Conservation (phyloP, 2,329 filamentous ascomycete species). For the Trichoderma oligosporum region DNA sequence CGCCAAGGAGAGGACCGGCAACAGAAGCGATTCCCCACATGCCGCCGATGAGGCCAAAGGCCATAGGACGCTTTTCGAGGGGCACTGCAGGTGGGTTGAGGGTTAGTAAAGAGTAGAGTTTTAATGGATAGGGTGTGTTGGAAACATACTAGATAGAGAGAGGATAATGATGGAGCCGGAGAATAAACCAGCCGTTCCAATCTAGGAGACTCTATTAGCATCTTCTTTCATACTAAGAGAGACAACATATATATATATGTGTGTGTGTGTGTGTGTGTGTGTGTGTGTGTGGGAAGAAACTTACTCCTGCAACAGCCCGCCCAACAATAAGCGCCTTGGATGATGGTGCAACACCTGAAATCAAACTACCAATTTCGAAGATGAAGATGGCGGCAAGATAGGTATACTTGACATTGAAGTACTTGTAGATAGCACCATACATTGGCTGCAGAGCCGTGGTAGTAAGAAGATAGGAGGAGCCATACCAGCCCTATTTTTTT, state of each 20-base stretch:
- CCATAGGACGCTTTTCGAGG: slow-evolving; percentile 50
- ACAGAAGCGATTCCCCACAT: slow-evolving; percentile 56
- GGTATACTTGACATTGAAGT: slow-evolving; percentile 46
- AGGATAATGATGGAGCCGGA: slow-evolving; percentile 49
- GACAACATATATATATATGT: background rate
- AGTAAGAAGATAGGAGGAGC: slow-evolving; percentile 47
- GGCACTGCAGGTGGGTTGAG: slow-evolving; percentile 39
- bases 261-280: no score
- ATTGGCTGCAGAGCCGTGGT: slow-evolving; percentile 48
- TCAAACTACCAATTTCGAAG: slow-evolving; percentile 43
- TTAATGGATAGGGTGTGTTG: background rate
- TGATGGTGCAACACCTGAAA: slow-evolving; percentile 43
- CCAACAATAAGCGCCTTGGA: slow-evolving; percentile 51
- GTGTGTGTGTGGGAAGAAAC: slow-evolving; percentile 17
- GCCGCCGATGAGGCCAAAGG: slow-evolving; percentile 51
- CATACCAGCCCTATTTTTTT: slow-evolving; percentile 45
- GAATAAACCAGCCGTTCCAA: slow-evolving; percentile 50
- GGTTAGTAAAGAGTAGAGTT: background rate
- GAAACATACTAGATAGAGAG: slow-evolving; percentile 36
- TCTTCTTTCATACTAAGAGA: background rate
- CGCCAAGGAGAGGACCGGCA: slow-evolving; percentile 48
- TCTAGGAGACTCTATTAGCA: slow-evolving; percentile 27
- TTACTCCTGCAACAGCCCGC: slow-evolving; percentile 46
- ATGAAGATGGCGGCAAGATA: slow-evolving; percentile 43
- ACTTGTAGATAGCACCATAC: slow-evolving; percentile 49